Evolutionary conservation across 805 yeast genomes (phyloP).

Genomic region (Phaffomyces opuntiae): DNA sequence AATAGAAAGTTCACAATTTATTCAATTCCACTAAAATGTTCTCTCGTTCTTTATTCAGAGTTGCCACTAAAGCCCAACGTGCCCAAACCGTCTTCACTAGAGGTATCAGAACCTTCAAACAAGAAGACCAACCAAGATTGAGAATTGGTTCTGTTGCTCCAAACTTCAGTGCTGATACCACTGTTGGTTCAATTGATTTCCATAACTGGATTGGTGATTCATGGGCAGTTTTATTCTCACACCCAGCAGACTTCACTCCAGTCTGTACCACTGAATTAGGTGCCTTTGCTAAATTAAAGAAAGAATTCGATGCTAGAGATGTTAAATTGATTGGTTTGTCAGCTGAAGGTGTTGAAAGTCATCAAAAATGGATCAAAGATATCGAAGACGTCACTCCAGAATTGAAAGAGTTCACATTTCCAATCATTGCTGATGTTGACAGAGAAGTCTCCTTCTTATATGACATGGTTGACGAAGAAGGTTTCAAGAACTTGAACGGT

Average conservation of each 20-base stretch:
- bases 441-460: conserved; percentile 79
- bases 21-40: conserved; percentile 14
- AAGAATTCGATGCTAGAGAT: conserved; percentile 79
- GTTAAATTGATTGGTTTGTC: conserved; percentile 87
- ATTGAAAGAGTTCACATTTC: conserved; percentile 73
- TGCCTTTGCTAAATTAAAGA: conserved; percentile 83
- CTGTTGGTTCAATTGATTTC: conserved; percentile 78
- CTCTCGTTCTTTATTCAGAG: conserved; percentile 23
- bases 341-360: conserved; percentile 75
- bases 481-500: conserved; percentile 62
- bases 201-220: conserved; percentile 80
- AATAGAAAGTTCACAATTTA: too few species aligned
- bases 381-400: conserved; percentile 72
- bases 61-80: conserved; percentile 14
- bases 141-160: conserved; percentile 86
- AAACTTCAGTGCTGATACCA: conserved; percentile 76
- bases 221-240: conserved; percentile 87
- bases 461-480: conserved; percentile 86
- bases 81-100: conserved; percentile 21
- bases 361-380: conserved; percentile 83
- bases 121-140: conserved; percentile 51
- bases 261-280: conserved; percentile 96
- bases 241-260: conserved; percentile 96
- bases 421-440: conserved; percentile 82
- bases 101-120: conserved; percentile 40